phyloP scores from a whole-genome alignment of 2,329 filamentous ascomycete genomes.

The Phaeosphaeria sp. region DNA sequence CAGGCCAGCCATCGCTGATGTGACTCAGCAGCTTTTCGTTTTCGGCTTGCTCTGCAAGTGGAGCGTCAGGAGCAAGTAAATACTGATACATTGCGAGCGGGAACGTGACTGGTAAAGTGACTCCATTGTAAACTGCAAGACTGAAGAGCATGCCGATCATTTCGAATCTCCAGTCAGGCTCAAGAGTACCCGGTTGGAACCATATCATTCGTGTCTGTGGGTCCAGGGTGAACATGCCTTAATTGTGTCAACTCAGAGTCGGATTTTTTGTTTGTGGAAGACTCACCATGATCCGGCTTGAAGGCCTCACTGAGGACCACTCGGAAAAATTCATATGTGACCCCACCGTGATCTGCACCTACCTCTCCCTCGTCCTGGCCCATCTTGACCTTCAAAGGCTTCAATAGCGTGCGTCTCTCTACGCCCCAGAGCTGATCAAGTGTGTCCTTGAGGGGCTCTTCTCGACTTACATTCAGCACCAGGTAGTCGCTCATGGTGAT shows the following conservation, averaged over 20 bases:
- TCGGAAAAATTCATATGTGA: constrained; percentile 96
- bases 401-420: constrained; percentile 79
- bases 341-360: constrained; percentile 90
- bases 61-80: constrained; percentile 72
- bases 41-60: constrained; percentile 48
- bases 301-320: constrained; percentile 81
- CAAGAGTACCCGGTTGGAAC: constrained; percentile 83
- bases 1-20: constrained; percentile 89
- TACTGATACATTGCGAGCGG: constrained; percentile 84
- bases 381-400: constrained; percentile 86
- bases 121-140: constrained; percentile 88
- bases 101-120: constrained; percentile 89
- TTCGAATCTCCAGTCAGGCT: constrained; percentile 89
- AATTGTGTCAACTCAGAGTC: constrained; percentile 12
- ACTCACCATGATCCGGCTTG: constrained; percentile 71
- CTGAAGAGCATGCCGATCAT: constrained; percentile 87
- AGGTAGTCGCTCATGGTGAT: constrained; percentile 49
- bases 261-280: not conserved
- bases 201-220: constrained; percentile 78
- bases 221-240: constrained; percentile 80
- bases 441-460: constrained; percentile 50
- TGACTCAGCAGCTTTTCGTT: constrained; percentile 61
- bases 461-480: constrained; percentile 53
- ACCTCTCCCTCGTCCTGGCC: constrained; percentile 82
- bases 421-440: constrained; percentile 91